These are phyloP conservation scores for Euphorbia celastroides DNA, from an alignment of 441 rosid genomes.

Conservation along the genomic window DNA sequence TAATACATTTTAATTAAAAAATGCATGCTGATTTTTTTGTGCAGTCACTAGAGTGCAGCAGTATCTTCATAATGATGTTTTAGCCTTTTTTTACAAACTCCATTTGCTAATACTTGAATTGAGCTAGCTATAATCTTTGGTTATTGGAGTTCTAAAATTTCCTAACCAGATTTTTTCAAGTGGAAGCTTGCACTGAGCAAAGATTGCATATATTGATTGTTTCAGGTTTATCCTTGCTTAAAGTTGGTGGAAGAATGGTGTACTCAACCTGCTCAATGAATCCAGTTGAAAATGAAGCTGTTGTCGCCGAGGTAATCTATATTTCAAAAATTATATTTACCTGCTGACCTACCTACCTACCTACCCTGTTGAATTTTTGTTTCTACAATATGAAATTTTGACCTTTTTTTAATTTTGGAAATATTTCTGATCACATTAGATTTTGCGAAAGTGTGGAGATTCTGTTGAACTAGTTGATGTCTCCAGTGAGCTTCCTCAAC, in stretches of 20 bases:
- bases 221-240: slow-evolving; percentile 71
- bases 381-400: neutral
- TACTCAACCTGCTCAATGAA: slow-evolving; percentile 99
- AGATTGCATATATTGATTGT: slow-evolving; percentile 15
- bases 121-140: neutral
- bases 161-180: neutral
- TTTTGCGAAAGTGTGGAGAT: slow-evolving; percentile 67
- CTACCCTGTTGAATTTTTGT: neutral
- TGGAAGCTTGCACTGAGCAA: neutral
- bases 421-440: slow-evolving; percentile 34
- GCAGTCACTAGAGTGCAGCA: neutral
- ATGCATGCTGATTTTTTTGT: no score
- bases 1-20: no score
- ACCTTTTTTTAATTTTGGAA: slow-evolving; percentile 3
- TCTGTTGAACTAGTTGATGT: slow-evolving; percentile 87
- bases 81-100: neutral
- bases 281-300: slow-evolving; percentile 97
- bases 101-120: neutral
- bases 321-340: no score
- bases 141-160: neutral
- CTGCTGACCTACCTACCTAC: no score
- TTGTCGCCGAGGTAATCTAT: slow-evolving; percentile 80
- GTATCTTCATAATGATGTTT: neutral
- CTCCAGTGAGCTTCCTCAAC: slow-evolving; percentile 72
- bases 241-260: slow-evolving; percentile 96